phyloP scores from a whole-genome alignment of 257 asterid species.

The Paraleonurus japonicus region DNA sequence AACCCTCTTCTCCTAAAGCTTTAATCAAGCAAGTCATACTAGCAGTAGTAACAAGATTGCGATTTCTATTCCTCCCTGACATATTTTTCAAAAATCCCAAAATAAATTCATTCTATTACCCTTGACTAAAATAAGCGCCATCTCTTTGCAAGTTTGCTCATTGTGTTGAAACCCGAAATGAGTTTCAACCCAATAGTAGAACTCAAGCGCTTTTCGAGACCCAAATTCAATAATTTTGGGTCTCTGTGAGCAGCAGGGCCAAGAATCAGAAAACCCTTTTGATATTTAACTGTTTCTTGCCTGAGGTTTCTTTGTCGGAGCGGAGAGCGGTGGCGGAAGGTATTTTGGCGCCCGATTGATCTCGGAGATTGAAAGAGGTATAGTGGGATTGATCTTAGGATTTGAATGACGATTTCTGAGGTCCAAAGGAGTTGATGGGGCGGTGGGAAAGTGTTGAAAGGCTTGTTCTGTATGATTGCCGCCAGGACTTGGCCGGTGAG shows the following conservation, averaged over 20 bases:
- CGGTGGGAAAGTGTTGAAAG: conserved; percentile 39
- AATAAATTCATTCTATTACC: conserved; percentile 62
- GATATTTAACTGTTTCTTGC: conserved; percentile 44
- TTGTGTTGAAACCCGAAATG: conserved; percentile 59
- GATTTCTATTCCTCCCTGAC: conserved; percentile 45
- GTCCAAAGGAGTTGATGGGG: conserved; percentile 50
- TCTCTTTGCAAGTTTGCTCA: conserved; percentile 77
- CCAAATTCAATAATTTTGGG: conserved; percentile 53
- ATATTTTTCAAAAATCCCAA: conserved; percentile 79
- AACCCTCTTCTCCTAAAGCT: conserved; percentile 82
- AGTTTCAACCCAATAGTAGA: conserved; percentile 76
- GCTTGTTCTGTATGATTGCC: conserved; percentile 59
- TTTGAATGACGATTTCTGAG: conserved; percentile 55
- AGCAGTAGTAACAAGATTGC: conserved; percentile 57
- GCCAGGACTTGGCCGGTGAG: conserved; percentile 55
- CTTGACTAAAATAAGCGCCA: conserved; percentile 77
- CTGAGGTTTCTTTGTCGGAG: conserved; percentile 65
- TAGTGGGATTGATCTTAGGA: conserved; percentile 68
- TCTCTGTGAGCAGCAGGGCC: conserved; percentile 90
- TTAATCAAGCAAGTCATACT: conserved; percentile 78
- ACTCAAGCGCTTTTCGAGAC: conserved; percentile 75
- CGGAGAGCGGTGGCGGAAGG: conserved; percentile 77
- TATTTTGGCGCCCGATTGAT: conserved; percentile 78
- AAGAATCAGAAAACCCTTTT: conserved; percentile 54
- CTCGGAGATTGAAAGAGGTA: conserved; percentile 68